Conservation (phyloP, 139 green algal species). For the Monoraphidium neglectum region DNA sequence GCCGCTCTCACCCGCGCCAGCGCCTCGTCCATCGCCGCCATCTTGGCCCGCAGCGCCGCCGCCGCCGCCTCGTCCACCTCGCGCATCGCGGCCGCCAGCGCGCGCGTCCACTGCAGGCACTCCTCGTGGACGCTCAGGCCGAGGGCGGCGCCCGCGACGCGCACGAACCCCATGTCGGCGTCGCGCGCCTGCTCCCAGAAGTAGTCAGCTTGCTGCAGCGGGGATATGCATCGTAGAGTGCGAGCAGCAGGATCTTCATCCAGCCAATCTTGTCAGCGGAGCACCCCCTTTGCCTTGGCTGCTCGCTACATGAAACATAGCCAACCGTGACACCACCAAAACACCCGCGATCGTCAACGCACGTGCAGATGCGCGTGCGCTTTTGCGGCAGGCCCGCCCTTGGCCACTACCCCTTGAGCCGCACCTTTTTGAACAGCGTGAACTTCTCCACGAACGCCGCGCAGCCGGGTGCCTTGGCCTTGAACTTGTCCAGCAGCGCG, state of each 20-base stretch:
- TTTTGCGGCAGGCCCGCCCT: too few relatives aligned
- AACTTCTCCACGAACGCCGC: slow-evolving; percentile 81
- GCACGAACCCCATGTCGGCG: slow-evolving; percentile 73
- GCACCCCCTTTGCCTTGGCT: too few relatives aligned
- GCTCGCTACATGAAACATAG: too few relatives aligned
- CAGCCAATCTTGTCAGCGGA: too few relatives aligned
- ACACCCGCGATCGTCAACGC: too few relatives aligned
- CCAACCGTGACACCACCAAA: too few relatives aligned
- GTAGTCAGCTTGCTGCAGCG: slow-evolving; percentile 24
- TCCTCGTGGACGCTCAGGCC: slow-evolving; percentile 69
- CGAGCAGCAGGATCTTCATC: too few relatives aligned
- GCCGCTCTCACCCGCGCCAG: neutral
- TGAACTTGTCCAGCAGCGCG: slow-evolving; percentile 84
- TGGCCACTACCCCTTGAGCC: neutral
- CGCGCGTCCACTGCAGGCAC: slow-evolving; percentile 70
- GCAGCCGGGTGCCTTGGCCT: slow-evolving; percentile 51
- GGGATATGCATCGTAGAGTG: too few relatives aligned
- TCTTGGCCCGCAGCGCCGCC: slow-evolving; percentile 40
- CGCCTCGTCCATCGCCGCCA: slow-evolving; percentile 13
- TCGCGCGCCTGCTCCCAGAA: slow-evolving; percentile 49
- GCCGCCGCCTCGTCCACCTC: slow-evolving; percentile 60
- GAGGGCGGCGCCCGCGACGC: slow-evolving; percentile 63
- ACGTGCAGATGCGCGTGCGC: too few relatives aligned
- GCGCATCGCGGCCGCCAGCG: slow-evolving; percentile 68
- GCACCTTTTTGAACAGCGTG: slow-evolving; percentile 71